Percentiles rank a stretch among this genome's conserved stretches.
Conservation (phyloP, 345 rosid genomes). For the Cardamine chenopodiifolia region DNA sequence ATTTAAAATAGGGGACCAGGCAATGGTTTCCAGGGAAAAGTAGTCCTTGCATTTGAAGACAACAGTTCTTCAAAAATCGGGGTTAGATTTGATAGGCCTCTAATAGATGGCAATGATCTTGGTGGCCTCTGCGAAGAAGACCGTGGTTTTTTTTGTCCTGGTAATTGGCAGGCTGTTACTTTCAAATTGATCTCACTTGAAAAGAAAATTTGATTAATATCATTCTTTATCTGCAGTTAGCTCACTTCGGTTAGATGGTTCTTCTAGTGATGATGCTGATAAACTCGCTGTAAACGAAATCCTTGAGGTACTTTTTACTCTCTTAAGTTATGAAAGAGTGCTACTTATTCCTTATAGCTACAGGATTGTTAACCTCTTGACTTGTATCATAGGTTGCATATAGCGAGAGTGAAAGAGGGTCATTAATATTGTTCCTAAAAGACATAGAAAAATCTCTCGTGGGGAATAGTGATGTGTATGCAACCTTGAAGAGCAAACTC, state of each 20-base stretch:
- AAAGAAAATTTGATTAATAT: constrained; percentile 7
- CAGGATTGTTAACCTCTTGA: constrained; percentile 22
- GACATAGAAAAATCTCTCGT: constrained; percentile 85
- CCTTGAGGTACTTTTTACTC: constrained; percentile 65
- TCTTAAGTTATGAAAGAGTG: constrained; percentile 4
- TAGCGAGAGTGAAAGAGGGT: constrained; percentile 68
- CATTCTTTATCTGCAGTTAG: constrained; percentile 53
- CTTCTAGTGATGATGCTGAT: constrained; percentile 81
- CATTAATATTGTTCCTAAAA: constrained; percentile 83
- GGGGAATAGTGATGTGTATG: constrained; percentile 71
- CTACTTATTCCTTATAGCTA: constrained; percentile 23
- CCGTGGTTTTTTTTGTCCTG: constrained; percentile 89
- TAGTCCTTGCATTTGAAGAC: constrained; percentile 88
- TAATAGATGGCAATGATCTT: constrained; percentile 89
- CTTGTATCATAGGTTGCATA: constrained; percentile 59
- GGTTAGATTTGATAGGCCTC: constrained; percentile 85
- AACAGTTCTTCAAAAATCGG: constrained; percentile 87
- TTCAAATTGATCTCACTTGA: not conserved
- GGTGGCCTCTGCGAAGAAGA: constrained; percentile 94
- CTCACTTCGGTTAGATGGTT: constrained; percentile 79
- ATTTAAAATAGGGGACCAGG: constrained; percentile 68
- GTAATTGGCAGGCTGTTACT: constrained; percentile 44
- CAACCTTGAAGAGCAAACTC: constrained; percentile 70
- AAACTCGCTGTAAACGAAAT: constrained; percentile 80
- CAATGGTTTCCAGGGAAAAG: constrained; percentile 82